Conservation (phyloP, 495 filamentous ascomycete genomes). For the Neurospora tetraspora region DNA sequence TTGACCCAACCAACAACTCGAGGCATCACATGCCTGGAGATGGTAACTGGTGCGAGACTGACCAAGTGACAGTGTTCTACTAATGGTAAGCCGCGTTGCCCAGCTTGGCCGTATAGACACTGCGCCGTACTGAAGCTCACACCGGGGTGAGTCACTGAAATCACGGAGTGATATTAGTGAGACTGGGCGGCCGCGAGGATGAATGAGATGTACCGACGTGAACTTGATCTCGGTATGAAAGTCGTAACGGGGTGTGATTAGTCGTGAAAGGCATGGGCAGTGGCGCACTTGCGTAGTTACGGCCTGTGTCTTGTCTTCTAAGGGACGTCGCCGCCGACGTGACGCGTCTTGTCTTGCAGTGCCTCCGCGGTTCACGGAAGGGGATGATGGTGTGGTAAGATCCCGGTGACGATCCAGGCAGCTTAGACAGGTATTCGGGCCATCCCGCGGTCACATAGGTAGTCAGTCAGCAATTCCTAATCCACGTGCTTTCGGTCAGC, state of each 20-base stretch:
- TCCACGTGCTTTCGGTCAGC: not conserved
- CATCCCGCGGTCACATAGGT: not conserved
- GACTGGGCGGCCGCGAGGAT: not conserved
- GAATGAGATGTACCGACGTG: not conserved
- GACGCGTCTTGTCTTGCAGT: not conserved
- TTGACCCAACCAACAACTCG: not conserved
- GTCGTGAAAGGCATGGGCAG: not conserved
- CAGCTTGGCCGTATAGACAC: not conserved
- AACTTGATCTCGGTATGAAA: not conserved
- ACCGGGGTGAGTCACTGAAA: not conserved
- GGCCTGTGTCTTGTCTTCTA: not conserved
- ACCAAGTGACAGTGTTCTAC: not conserved
- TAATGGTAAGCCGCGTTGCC: not conserved
- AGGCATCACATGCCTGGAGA: not conserved
- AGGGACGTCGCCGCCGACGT: not conserved
- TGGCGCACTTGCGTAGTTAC: not conserved
- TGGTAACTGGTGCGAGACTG: not conserved
- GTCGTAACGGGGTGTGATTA: not conserved
- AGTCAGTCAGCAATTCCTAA: not conserved
- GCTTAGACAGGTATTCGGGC: not conserved
- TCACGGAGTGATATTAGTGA: not conserved
- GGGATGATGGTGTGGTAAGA: not conserved
- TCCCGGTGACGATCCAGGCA: not conserved
- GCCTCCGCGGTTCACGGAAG: not conserved
- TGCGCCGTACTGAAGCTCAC: not conserved